Conservation (phyloP, 495 filamentous ascomycete genomes). For the Physcia stellaris region DNA sequence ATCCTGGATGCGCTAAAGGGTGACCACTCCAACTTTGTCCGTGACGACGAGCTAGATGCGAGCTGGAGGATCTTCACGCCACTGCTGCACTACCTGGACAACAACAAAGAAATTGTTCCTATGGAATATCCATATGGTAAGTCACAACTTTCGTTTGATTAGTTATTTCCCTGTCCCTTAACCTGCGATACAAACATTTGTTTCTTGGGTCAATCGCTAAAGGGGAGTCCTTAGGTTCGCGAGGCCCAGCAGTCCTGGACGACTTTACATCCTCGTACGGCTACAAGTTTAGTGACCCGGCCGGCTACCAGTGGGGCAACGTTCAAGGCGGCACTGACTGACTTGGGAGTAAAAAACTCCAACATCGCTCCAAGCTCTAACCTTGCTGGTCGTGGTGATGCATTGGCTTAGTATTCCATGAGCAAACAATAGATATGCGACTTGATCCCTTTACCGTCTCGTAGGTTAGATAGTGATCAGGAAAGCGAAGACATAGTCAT, state of each 20-base stretch:
- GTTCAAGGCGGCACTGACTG: slow-evolving; percentile 7
- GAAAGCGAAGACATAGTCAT: slow-evolving; percentile 3
- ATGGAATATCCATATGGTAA: slow-evolving; percentile 99
- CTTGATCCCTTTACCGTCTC: too few relatives aligned
- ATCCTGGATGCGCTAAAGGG: slow-evolving; percentile 97
- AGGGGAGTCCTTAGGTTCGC: slow-evolving; percentile 76
- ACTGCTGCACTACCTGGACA: slow-evolving; percentile 92
- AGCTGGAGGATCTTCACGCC: slow-evolving; percentile 99
- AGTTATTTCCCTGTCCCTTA: slow-evolving; percentile 1
- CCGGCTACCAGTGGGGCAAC: slow-evolving; percentile 76
- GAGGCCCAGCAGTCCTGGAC: slow-evolving; percentile 89
- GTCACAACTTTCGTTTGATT: slow-evolving; percentile 18
- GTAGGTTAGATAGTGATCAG: slow-evolving; percentile 10
- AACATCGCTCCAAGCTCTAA: too few relatives aligned
- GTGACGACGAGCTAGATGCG: slow-evolving; percentile 96
- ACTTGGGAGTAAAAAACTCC: too few relatives aligned
- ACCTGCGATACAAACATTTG: too few relatives aligned
- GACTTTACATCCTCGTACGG: slow-evolving; percentile 97
- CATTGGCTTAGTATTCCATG: too few relatives aligned
- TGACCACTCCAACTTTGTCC: slow-evolving; percentile 99
- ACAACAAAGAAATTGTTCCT: slow-evolving; percentile 96
- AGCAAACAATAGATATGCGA: too few relatives aligned
- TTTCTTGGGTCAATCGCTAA: neutral
- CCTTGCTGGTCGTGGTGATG: too few relatives aligned
- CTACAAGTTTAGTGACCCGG: slow-evolving; percentile 96